Conservation (phyloP, 176 grass and related monocot genomes). For the Carex littledalei region DNA sequence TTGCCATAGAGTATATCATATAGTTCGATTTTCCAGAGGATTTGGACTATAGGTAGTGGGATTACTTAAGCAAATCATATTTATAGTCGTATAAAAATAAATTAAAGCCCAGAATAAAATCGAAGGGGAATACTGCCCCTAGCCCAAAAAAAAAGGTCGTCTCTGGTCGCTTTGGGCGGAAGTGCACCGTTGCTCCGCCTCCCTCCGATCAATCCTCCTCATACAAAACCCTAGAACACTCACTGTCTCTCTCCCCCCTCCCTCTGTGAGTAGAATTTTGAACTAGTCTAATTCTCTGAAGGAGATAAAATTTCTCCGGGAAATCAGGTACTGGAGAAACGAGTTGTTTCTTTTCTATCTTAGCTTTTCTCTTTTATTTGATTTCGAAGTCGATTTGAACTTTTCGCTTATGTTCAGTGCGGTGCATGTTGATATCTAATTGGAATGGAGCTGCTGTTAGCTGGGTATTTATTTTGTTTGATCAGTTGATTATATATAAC, state of each 20-base stretch:
- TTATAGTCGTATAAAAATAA: not conserved
- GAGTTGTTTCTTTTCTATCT: not conserved
- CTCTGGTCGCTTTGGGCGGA: not conserved
- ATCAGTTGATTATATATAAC: not conserved
- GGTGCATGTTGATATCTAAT: not conserved
- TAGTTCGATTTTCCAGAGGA: not conserved
- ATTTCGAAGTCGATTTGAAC: not conserved
- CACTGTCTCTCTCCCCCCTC: not conserved
- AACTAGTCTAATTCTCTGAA: not conserved
- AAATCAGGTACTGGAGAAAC: not conserved
- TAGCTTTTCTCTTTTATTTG: not conserved
- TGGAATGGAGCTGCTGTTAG: not conserved
- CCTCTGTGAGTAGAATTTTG: not conserved
- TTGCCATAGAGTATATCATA: not conserved
- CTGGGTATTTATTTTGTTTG: not conserved
- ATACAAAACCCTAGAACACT: not conserved
- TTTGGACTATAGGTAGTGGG: not conserved
- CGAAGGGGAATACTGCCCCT: not conserved
- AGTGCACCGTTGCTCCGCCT: not conserved
- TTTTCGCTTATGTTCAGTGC: too few relatives aligned
- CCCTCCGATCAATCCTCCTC: not conserved
- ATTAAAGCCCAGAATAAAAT: not conserved
- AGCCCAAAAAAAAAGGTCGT: not conserved
- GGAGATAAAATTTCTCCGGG: not conserved
- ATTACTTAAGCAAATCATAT: not conserved